These are phyloP conservation scores for Agarophyton chilense DNA, from an alignment of 23 red algal species.

Conservation along the genomic window DNA sequence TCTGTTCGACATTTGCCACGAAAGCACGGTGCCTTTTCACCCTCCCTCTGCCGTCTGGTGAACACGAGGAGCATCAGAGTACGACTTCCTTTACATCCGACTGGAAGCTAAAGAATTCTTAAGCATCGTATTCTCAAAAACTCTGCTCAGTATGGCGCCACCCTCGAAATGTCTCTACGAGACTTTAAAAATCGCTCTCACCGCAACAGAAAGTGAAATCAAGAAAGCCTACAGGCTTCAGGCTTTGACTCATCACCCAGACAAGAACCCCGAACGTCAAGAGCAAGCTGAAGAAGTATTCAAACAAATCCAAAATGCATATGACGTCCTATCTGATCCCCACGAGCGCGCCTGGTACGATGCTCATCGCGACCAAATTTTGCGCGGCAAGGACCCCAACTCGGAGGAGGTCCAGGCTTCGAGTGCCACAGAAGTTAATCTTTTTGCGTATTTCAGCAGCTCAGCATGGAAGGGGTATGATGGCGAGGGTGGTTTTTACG, in stretches of 20 bases:
- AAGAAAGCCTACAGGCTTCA: slow-evolving; percentile 77
- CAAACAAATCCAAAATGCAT: slow-evolving; percentile 87
- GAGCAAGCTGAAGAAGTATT: slow-evolving; percentile 78
- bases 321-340: slow-evolving; percentile 89
- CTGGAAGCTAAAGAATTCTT: not conserved
- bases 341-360: slow-evolving; percentile 99
- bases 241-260: slow-evolving; percentile 84
- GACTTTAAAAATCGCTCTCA: slow-evolving; percentile 64
- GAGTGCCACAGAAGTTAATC: slow-evolving; percentile 68
- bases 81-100: too few relatives aligned
- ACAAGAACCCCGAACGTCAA: slow-evolving; percentile 86
- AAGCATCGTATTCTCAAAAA: not conserved
- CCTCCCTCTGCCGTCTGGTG: too few relatives aligned
- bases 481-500: slow-evolving; percentile 65
- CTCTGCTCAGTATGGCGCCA: not conserved
- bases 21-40: too few relatives aligned
- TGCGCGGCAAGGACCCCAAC: slow-evolving; percentile 73
- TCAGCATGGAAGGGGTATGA: slow-evolving; percentile 81
- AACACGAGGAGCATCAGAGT: too few relatives aligned
- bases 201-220: slow-evolving; percentile 88
- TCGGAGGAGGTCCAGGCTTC: slow-evolving; percentile 42
- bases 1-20: not conserved
- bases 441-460: slow-evolving; percentile 82
- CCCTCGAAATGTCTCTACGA: slow-evolving; percentile 86
- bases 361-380: slow-evolving; percentile 88